These are phyloP conservation scores for Nannizziopsis arthrosporioides DNA, from an alignment of 2,329 filamentous ascomycete genomes.

Conservation along the genomic window DNA sequence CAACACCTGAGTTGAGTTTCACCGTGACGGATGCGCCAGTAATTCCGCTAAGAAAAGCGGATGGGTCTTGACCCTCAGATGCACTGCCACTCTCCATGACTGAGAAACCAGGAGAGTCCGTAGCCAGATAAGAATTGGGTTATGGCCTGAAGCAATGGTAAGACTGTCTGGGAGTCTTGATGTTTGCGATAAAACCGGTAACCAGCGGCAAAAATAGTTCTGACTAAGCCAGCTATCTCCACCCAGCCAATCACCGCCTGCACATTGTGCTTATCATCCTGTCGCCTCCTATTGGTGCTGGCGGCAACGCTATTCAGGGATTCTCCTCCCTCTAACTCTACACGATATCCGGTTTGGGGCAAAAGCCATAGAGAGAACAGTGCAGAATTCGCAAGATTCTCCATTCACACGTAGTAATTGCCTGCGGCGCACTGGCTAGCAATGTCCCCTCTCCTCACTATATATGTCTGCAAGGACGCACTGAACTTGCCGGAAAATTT, in stretches of 20 bases:
- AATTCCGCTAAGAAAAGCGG: conserved; percentile 84
- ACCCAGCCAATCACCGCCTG: neutral
- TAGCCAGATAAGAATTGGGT: neutral
- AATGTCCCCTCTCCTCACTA: no score
- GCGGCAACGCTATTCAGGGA: no score
- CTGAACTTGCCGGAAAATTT: no score
- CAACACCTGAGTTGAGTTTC: conserved; percentile 95
- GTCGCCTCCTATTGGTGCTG: neutral
- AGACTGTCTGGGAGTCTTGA: neutral
- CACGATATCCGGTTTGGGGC: no score
- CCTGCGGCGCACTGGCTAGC: no score
- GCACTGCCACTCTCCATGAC: conserved; percentile 64
- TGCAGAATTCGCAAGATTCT: no score
- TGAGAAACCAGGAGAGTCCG: neutral
- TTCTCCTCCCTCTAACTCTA: no score
- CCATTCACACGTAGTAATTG: no score
- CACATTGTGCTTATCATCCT: neutral
- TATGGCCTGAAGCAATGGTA: neutral
- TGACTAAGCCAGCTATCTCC: neutral
- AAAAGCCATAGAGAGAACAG: no score
- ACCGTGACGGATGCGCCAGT: conserved; percentile 90
- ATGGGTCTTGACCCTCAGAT: conserved; percentile 76
- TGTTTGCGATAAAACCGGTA: neutral
- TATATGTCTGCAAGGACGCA: no score
- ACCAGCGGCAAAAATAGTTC: neutral